Evolutionary conservation across 2,329 filamentous ascomycete species (phyloP), one percentile per base, ranked within the genome.

Genomic region (Ambrosiella beaveri): DNA sequence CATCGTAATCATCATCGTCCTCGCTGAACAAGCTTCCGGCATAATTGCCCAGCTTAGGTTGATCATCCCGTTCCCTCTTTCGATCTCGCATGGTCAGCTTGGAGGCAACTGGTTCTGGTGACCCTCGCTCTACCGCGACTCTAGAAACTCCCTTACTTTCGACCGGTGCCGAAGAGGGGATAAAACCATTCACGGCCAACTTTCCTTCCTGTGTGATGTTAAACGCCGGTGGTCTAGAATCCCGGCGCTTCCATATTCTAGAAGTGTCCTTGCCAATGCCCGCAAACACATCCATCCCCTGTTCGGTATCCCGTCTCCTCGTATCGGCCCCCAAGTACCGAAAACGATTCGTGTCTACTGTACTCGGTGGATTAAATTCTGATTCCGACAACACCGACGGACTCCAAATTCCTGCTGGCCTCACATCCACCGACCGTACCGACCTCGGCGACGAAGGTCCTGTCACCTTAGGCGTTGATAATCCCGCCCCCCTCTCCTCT

Each of bases 341-440:
- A 17, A 57, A 58, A 3, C 51, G 56, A 11, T 52, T 57, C n/a
- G 52, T 56, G 17, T 55, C 52, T 35, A 60, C 52, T 17, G 61
- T 62, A 40, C 54, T 56, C 3, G 62, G 62, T 2, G 62, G 59
- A 15, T 63, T 63, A 45, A 63, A 63, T 36, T 63, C 62, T 7
- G 62, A 63, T 36, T 63, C 62, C 4, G 62, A 59, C 39, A 63
- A 56, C 54, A 63, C 52, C 7, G 62, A 63, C 1, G 59, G 62
- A 36, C 58, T 61, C 62, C 62, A 63, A 49, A 63, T 60, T n/a
- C 49, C 45, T 17, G 56, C 52, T 2, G 59, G 59, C 4, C 56
- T 56, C 15, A 44, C 52, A 17, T 60, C 59, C n/a, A 60, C 59
- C 13, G 59, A 60, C 9, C 56, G 50, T 13, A 60, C 59, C 2